Percentiles rank a stretch among this genome's conserved stretches.
Evolutionary conservation across 2,329 filamentous ascomycete species (phyloP).

Genomic region (Ciborinia camelliae): DNA sequence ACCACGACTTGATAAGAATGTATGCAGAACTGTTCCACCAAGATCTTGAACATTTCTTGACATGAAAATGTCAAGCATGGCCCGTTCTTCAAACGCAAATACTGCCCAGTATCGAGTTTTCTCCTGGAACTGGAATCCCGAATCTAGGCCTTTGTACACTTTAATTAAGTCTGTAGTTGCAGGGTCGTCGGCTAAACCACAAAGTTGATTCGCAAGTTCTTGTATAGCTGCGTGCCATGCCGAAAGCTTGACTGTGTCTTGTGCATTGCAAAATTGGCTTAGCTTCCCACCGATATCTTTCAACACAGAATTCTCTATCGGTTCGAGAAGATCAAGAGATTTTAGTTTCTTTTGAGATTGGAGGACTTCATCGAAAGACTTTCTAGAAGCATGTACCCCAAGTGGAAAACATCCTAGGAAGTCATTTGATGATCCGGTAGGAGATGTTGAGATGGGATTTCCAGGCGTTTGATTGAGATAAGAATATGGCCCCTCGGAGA

Average conservation of each 20-base stretch:
- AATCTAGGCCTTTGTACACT: slow-evolving; percentile 40
- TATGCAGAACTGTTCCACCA: slow-evolving; percentile 38
- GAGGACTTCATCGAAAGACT: slow-evolving; percentile 45
- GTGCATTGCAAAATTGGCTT: not conserved
- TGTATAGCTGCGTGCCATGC: slow-evolving; percentile 26
- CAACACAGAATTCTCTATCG: slow-evolving; percentile 8
- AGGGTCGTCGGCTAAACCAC: slow-evolving; percentile 12
- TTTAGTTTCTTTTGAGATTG: slow-evolving; percentile 41
- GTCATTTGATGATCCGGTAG: slow-evolving; percentile 40
- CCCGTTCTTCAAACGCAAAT: slow-evolving; percentile 27
- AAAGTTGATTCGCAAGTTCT: slow-evolving; percentile 26
- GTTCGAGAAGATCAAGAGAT: slow-evolving; percentile 18
- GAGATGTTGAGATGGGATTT: slow-evolving; percentile 41
- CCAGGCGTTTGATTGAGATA: slow-evolving; percentile 1
- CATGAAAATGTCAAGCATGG: slow-evolving; percentile 39
- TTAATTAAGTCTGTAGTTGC: slow-evolving; percentile 35
- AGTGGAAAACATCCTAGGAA: slow-evolving; percentile 47
- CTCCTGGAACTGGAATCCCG: slow-evolving; percentile 38
- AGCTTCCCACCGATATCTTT: slow-evolving; percentile 12
- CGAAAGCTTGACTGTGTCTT: slow-evolving; percentile 31
- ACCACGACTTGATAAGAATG: slow-evolving; percentile 41
- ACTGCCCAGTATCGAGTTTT: slow-evolving; percentile 40
- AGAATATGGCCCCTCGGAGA: slow-evolving; percentile 17
- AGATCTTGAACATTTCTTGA: slow-evolving; percentile 39
- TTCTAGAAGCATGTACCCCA: slow-evolving; percentile 41